Evolutionary conservation across 2,329 filamentous ascomycete species (phyloP), one percentile per base, ranked within the genome.

Genomic region (Aspergillus sp.): DNA sequence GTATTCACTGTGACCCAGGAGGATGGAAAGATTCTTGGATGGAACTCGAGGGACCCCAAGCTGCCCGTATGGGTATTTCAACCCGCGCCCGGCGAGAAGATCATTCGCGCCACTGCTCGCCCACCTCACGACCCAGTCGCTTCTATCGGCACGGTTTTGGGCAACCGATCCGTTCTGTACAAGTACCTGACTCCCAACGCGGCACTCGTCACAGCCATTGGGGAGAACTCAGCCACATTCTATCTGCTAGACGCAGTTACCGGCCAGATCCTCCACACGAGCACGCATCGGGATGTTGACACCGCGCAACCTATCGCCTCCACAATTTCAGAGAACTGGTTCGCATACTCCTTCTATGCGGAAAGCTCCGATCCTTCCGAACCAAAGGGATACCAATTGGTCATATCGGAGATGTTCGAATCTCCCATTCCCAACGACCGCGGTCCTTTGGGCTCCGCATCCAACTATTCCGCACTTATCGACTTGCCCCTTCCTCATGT

Each of bases 141-240:
- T 3, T 98, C 95, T 0, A 96, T 99, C 66, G 95, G 95, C 9
- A 91, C 91, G 58, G 95, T 98, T 1, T 84, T 99, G 21, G 93
- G 92, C 25, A 90, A 99, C 69, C 86, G 95, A 44, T 88, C 87
- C n/a, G 95, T 99, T 48, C 84, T 93, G 62, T 99, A 99, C 85
- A 99, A 99, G 77, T 98, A 98, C 72, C 79, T 99, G 41, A 96
- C 96, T 77, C 87, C 90, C 0, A 97, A 96, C 75, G 84, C 91
- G 6, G 81, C 92, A 2, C 82, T 98, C 0, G 81, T 96, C 46
- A 90, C 90, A 1, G 82, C 90, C 1, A 77, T 87, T 2, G 82
- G 88, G 35, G 82, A 88, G 21, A 77, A 79, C 3, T 82, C 82
- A 1, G 85, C 91, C 7, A 87, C 86, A 0, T 81, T 96, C 62